Base-by-base conservation (phyloP, 139 green algal species). In the Chlorella sp. region DNA sequence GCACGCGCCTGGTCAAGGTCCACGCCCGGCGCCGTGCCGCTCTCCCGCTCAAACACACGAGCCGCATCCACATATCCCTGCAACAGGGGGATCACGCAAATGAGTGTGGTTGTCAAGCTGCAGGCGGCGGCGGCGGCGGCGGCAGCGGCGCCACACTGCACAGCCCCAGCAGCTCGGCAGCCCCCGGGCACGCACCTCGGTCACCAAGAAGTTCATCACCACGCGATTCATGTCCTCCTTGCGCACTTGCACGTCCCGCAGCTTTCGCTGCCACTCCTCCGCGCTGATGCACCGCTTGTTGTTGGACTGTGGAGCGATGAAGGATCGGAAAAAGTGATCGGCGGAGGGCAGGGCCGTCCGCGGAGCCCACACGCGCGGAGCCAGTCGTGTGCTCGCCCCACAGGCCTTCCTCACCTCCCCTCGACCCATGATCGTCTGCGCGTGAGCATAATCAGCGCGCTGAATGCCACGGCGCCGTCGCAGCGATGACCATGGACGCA, bases 161-260 rank as follows among this genome's bases (percentile, higher is more conserved):
- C n/a, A n/a, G n/a, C n/a, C n/a, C n/a, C n/a, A n/a, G n/a, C n/a
- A n/a, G n/a, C n/a, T n/a, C 51, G 51, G 13, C 51, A 11, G 11
- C 7, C 11, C 51, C 51, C 51, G 22, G 14, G 2, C 9, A 16
- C 51, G 51, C 87, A 96, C 95, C 94, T 99, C 96, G n/a, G 97
- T 99, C 2, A 98, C 93, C 0, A 99, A 83, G 68, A 96, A 99
- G 88, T 99, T 96, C 96, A 99, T 99, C 19, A 99, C 88, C 3
- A 99, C 88, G 26, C 81, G 80, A 85, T 99, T 99, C 92, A 99
- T 96, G 85, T 98, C 95, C 70, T 97, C 91, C 87, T 97, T 97
- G 20, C 86, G 80, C 0, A 99, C 73, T 19, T 87, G 83, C 1
- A 97, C 92, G 6, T 58, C 51, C 5, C 83, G 64, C n/a, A 98